These are phyloP conservation scores for Fusarium devonianum DNA, from an alignment of 2,329 filamentous ascomycete genomes.

Conservation along the genomic window DNA sequence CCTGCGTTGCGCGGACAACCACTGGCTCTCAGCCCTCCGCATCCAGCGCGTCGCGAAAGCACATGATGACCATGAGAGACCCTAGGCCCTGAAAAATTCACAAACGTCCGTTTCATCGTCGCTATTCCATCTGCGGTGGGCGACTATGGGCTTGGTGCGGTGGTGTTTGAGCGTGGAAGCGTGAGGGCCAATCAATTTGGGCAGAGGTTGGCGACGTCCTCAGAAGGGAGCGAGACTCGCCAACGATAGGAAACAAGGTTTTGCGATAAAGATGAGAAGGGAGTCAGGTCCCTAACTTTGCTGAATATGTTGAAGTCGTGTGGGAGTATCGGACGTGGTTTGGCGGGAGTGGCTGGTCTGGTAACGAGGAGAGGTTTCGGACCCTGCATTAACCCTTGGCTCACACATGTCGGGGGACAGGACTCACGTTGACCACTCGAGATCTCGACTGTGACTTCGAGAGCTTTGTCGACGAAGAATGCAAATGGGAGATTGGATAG, in stretches of 20 bases:
- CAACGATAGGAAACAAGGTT: background rate
- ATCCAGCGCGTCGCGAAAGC: slow-evolving; percentile 18
- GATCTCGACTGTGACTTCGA: too few species aligned
- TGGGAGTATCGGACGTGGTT: slow-evolving; percentile 2
- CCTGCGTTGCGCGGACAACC: slow-evolving; percentile 32
- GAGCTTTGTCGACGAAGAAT: too few species aligned
- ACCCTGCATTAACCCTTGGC: slow-evolving; percentile 19
- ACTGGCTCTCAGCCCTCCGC: slow-evolving; percentile 23
- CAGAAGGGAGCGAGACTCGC: background rate
- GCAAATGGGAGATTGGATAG: too few species aligned
- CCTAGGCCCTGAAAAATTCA: background rate
- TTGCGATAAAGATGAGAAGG: background rate
- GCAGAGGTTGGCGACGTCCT: background rate
- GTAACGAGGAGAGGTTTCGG: background rate
- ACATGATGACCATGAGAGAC: slow-evolving; percentile 13
- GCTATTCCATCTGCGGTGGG: slow-evolving; percentile 6
- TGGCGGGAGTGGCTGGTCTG: slow-evolving; percentile 1
- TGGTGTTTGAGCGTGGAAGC: slow-evolving; percentile 23
- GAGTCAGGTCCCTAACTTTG: background rate
- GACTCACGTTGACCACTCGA: too few species aligned
- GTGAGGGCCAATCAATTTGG: slow-evolving; percentile 28
- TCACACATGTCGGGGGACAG: slow-evolving; percentile 26
- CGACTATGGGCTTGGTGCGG: background rate
- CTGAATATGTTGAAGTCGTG: background rate
- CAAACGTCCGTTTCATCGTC: slow-evolving; percentile 30